Evolutionary conservation across 2,329 filamentous ascomycete species (phyloP).

Genomic region (Colletotrichum liriopes): DNA sequence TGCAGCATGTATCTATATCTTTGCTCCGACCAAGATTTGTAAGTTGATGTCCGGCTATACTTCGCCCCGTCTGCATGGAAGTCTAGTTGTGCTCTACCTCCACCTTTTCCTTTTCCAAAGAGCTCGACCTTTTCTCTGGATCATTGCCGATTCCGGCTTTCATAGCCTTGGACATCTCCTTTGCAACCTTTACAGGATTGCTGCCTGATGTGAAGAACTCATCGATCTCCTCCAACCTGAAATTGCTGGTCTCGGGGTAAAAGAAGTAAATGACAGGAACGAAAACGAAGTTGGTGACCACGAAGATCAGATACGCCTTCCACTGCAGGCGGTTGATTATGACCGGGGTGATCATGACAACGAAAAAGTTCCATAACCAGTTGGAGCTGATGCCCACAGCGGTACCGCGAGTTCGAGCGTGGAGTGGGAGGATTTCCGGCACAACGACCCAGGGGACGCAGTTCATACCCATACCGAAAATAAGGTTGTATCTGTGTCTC

Average conservation of each 20-base stretch:
- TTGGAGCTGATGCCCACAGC: conserved; percentile 54
- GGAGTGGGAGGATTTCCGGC: conserved; percentile 54
- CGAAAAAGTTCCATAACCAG: conserved; percentile 55
- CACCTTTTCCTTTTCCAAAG: background rate
- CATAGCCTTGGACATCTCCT: conserved; percentile 36
- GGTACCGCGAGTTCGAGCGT: conserved; percentile 52
- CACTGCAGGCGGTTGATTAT: conserved; percentile 63
- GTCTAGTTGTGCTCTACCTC: background rate
- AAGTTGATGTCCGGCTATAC: background rate
- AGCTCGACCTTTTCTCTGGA: background rate
- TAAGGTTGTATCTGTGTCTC: conserved; percentile 49
- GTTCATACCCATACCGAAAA: conserved; percentile 48
- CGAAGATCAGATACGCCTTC: conserved; percentile 69
- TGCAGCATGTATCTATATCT: no score
- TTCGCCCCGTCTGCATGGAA: background rate
- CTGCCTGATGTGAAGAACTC: conserved; percentile 56
- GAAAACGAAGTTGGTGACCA: conserved; percentile 62
- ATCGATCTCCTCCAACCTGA: conserved; percentile 68
- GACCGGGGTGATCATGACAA: conserved; percentile 68
- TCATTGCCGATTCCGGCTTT: background rate
- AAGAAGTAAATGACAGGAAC: conserved; percentile 61
- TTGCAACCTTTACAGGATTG: conserved; percentile 41
- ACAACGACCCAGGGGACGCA: conserved; percentile 57
- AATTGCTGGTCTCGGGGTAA: conserved; percentile 68
- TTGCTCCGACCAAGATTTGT: background rate